Percentiles rank a stretch among this genome's conserved stretches.
These are phyloP conservation scores for Exophiala alcalophila DNA, from an alignment of 2,329 filamentous ascomycete genomes.

Conservation along the genomic window DNA sequence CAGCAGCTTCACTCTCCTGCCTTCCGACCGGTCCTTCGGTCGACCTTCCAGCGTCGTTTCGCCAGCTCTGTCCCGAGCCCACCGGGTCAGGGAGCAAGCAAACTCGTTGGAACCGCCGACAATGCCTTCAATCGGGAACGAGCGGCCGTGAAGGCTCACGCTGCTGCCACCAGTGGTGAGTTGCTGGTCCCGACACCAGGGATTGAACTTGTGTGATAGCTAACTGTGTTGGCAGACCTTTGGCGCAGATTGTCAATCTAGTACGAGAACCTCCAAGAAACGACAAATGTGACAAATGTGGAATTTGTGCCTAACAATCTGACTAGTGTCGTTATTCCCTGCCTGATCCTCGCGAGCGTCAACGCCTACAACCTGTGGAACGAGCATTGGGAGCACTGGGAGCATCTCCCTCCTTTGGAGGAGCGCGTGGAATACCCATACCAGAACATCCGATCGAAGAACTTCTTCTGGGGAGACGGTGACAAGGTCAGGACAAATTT, in stretches of 20 bases:
- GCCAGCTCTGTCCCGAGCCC: slow-evolving; percentile 47
- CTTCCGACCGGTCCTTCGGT: slow-evolving; percentile 55
- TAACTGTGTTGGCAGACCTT: slow-evolving; percentile 61
- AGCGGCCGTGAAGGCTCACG: slow-evolving; percentile 85
- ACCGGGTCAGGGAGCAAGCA: slow-evolving; percentile 30
- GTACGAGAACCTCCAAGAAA: slow-evolving; percentile 57
- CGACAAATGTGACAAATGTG: background rate
- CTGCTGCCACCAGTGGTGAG: slow-evolving; percentile 74
- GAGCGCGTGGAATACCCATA: slow-evolving; percentile 92
- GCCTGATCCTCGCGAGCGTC: slow-evolving; percentile 65
- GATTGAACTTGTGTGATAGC: slow-evolving; percentile 7
- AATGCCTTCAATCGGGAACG: slow-evolving; percentile 95
- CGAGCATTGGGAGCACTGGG: slow-evolving; percentile 96
- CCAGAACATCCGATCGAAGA: slow-evolving; percentile 97
- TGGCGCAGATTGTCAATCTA: slow-evolving; percentile 96
- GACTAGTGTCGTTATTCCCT: slow-evolving; percentile 69
- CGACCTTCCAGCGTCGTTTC: slow-evolving; percentile 65
- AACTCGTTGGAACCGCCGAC: slow-evolving; percentile 63
- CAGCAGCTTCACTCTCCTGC: slow-evolving; percentile 58
- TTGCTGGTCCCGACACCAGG: background rate
- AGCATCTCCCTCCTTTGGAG: slow-evolving; percentile 79
- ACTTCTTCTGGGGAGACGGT: slow-evolving; percentile 91
- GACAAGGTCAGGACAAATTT: slow-evolving; percentile 68
- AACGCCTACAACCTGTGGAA: slow-evolving; percentile 92
- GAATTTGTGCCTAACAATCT: slow-evolving; percentile 13